Evolutionary conservation across 129 eudicot species (phyloP), one percentile per base, ranked within the genome.

Genomic region (Pulicaria dysenterica): DNA sequence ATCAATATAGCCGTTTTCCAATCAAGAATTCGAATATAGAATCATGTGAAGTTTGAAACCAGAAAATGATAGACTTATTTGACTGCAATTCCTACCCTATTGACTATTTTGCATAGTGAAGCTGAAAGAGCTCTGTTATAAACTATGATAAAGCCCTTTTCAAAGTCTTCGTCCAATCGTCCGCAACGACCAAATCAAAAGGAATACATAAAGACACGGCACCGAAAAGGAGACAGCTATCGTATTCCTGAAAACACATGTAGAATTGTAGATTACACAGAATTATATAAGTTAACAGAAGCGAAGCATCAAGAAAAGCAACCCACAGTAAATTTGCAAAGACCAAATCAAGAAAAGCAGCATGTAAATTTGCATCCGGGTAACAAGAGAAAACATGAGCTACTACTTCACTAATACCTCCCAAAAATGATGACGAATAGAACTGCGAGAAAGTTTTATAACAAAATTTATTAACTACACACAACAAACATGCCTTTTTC

Each of bases 141-240:
- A 61, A 92, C 77, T 66, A 60, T 75, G 71, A 85, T 92, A 74
- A 92, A 92, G 62, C 97, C 97, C 82, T 86, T 84, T 19, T 51
- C 89, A 55, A 92, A 89, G 73, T 91, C 93, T 66, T n/a, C n/a
- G n/a, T n/a, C n/a, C n/a, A n/a, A n/a, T 91, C 96, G 75, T 91
- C 91, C 69, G 95, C 91, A 64, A 85, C 66, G 56, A 85, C 89
- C 81, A 92, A 79, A 78, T 92, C 71, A 74, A 89, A 92, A 53
- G 97, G 97, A 82, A 86, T 92, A 84, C 97, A 92, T 77, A 92
- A 80, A 70, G 97, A 92, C 65, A 92, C 89, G 11, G 91, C 97
- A 63, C 97, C 97, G 66, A 96, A 82, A 72, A 92, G 97, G 72
- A 69, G 83, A 77, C 96, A 92, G 41, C 64, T 46, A 55, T 49